phyloP scores from a whole-genome alignment of 495 filamentous ascomycete species.

The Penicillium macrosclerotiorum region DNA sequence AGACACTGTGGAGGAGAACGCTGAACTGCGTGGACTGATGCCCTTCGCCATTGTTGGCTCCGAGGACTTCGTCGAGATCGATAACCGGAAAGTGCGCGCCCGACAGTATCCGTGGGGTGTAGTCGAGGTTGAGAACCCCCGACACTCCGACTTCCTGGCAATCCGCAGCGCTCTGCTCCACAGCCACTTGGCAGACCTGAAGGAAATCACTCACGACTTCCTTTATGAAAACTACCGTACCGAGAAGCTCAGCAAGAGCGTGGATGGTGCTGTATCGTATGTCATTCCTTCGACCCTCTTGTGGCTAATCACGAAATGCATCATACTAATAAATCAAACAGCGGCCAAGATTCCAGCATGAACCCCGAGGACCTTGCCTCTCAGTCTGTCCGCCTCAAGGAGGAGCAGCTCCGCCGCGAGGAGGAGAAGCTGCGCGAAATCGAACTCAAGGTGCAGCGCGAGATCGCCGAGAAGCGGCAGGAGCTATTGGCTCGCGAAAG shows the following conservation, averaged over 20 bases:
- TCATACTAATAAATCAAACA: slow-evolving; percentile 32
- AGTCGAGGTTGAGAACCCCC: slow-evolving; percentile 98
- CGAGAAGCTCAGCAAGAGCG: slow-evolving; percentile 99
- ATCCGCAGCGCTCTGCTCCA: slow-evolving; percentile 95
- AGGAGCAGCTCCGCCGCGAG: slow-evolving; percentile 96
- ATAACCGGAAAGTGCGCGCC: slow-evolving; percentile 84
- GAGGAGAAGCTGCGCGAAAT: slow-evolving; percentile 99
- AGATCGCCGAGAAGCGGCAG: slow-evolving; percentile 99
- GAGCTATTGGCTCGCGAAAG: slow-evolving; percentile 96
- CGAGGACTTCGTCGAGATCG: slow-evolving; percentile 92
- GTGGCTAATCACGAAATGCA: neutral
- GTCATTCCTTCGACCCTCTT: slow-evolving; percentile 34
- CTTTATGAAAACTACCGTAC: slow-evolving; percentile 99
- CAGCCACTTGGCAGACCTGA: slow-evolving; percentile 94
- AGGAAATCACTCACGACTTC: slow-evolving; percentile 99
- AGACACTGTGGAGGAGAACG: slow-evolving; percentile 98
- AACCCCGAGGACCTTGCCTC: slow-evolving; percentile 96
- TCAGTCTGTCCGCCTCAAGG: slow-evolving; percentile 96
- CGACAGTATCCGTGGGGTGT: slow-evolving; percentile 99
- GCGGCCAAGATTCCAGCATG: slow-evolving; percentile 74
- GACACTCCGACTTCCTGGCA: slow-evolving; percentile 96
- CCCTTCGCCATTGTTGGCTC: slow-evolving; percentile 98
- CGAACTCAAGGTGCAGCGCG: slow-evolving; percentile 97
- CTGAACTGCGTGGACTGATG: slow-evolving; percentile 94
- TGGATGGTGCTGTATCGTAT: slow-evolving; percentile 85